Evolutionary conservation across 306 rosid species (phyloP).

Genomic region (Albizia julibrissin): DNA sequence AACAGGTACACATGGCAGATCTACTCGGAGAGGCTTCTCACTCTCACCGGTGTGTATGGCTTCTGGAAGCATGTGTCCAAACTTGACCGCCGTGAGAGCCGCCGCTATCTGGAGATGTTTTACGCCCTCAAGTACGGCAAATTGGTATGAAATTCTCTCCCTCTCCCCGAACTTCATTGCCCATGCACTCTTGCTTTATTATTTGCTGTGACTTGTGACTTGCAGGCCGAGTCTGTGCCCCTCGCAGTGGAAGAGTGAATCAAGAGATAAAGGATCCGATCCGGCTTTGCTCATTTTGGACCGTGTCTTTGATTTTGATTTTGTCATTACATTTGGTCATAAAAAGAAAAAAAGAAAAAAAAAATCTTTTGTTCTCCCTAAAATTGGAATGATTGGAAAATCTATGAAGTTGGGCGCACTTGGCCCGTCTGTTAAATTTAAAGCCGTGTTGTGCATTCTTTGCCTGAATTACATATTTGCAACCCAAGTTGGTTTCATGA

Average conservation of each 20-base stretch:
- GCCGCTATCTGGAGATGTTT: slow-evolving; percentile 96
- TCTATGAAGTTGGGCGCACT: background rate
- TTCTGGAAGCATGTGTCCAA: slow-evolving; percentile 99
- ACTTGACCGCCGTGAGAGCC: slow-evolving; percentile 92
- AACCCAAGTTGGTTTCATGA: background rate
- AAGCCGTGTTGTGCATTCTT: background rate
- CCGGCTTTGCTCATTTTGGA: slow-evolving; percentile 35
- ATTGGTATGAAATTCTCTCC: slow-evolving; percentile 50
- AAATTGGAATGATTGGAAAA: background rate
- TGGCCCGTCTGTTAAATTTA: background rate
- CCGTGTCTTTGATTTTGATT: background rate
- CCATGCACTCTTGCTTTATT: background rate
- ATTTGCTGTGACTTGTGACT: background rate
- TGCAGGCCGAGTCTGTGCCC: slow-evolving; percentile 80
- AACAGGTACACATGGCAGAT: slow-evolving; percentile 92
- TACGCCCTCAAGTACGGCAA: slow-evolving; percentile 95
- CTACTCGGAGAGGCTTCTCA: slow-evolving; percentile 90
- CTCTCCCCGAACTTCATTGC: background rate
- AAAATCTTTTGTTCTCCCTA: background rate
- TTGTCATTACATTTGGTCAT: background rate
- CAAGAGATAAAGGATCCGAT: slow-evolving; percentile 41
- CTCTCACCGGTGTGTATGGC: slow-evolving; percentile 93
- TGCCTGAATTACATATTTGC: background rate
- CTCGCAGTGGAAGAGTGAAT: slow-evolving; percentile 50
- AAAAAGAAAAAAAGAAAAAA: background rate